Evolutionary conservation across 208 protist genomes (phyloP).

Genomic region (Trypanosomatidae sp.): DNA sequence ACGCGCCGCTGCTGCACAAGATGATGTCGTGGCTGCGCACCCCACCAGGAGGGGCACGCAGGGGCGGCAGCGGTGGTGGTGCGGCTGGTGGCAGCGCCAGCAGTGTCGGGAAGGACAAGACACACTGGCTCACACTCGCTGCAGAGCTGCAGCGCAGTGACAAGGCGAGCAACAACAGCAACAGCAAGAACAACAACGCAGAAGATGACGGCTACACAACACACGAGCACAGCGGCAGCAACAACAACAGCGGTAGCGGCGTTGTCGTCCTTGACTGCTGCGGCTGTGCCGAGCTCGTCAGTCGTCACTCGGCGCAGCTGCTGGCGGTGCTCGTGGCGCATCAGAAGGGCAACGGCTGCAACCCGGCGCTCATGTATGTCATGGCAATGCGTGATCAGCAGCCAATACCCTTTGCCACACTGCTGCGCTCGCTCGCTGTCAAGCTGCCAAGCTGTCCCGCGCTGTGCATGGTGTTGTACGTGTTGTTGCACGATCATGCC

Average conservation of each 20-base stretch:
- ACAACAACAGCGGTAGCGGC: not conserved
- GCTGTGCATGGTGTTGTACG: constrained; percentile 55
- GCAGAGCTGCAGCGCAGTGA: too few relatives aligned
- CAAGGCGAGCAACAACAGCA: constrained; percentile 11
- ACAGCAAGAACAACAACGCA: not conserved
- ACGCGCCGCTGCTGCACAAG: constrained; percentile 15
- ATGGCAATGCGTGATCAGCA: constrained; percentile 9
- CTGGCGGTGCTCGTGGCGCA: constrained; percentile 47
- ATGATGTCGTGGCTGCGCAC: too few relatives aligned
- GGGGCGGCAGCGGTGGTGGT: too few relatives aligned
- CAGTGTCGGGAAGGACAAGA: too few relatives aligned
- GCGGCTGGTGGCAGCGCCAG: too few relatives aligned
- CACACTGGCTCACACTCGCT: too few relatives aligned
- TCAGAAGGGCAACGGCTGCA: constrained; percentile 41
- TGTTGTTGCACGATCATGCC: constrained; percentile 49
- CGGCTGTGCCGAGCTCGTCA: constrained; percentile 20
- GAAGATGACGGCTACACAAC: not conserved
- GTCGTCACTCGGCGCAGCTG: constrained; percentile 36
- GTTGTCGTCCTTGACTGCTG: constrained; percentile 13
- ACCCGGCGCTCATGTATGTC: constrained; percentile 34
- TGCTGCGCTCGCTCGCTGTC: constrained; percentile 22
- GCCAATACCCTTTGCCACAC: constrained; percentile 12
- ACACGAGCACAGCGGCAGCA: not conserved
- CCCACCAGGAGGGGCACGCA: too few relatives aligned
- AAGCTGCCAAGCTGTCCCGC: constrained; percentile 25